Evolutionary conservation across 768 basidiomycete species (phyloP).

Genomic region (Hypholoma fasciculare): DNA sequence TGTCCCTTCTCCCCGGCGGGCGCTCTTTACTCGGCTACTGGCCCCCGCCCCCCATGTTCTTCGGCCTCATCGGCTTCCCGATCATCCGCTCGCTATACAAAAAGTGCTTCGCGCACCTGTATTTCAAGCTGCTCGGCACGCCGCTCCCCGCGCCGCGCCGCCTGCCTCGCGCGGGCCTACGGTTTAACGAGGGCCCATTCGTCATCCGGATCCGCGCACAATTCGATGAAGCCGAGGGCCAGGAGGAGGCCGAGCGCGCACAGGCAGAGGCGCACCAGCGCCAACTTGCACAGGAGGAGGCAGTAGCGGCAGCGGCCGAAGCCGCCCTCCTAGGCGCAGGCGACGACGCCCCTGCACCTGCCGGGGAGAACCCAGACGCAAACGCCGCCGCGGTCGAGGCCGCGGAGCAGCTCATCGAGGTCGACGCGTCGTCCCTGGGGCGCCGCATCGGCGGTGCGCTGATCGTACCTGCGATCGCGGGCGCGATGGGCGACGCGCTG

Average conservation of each 20-base stretch:
- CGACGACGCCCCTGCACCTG: constrained; percentile 21
- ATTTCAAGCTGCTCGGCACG: constrained; percentile 44
- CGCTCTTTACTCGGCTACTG: constrained; percentile 27
- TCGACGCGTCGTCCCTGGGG: constrained; percentile 61
- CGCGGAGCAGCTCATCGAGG: constrained; percentile 58
- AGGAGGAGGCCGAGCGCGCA: constrained; percentile 7
- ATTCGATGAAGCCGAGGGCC: constrained; percentile 17
- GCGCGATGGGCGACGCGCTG: constrained; percentile 62
- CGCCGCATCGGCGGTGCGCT: constrained; percentile 71
- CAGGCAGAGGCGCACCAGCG: constrained; percentile 8
- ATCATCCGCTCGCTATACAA: constrained; percentile 46
- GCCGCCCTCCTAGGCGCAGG: constrained; percentile 10
- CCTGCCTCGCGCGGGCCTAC: constrained; percentile 22
- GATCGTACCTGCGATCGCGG: constrained; percentile 65
- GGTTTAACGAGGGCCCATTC: constrained; percentile 32
- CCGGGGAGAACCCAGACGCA: constrained; percentile 33
- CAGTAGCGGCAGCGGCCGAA: constrained; percentile 6
- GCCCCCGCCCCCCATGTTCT: constrained; percentile 63
- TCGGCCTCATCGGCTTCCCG: constrained; percentile 54
- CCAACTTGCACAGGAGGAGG: constrained; percentile 13
- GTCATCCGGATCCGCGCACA: constrained; percentile 35
- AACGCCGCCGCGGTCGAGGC: constrained; percentile 44
- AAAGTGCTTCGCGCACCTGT: constrained; percentile 36
- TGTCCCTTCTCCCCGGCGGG: constrained; percentile 20
- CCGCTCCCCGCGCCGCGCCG: constrained; percentile 22